Conservation (phyloP, 2,329 filamentous ascomycete genomes). For the Pseudogymnoascus sp. region DNA sequence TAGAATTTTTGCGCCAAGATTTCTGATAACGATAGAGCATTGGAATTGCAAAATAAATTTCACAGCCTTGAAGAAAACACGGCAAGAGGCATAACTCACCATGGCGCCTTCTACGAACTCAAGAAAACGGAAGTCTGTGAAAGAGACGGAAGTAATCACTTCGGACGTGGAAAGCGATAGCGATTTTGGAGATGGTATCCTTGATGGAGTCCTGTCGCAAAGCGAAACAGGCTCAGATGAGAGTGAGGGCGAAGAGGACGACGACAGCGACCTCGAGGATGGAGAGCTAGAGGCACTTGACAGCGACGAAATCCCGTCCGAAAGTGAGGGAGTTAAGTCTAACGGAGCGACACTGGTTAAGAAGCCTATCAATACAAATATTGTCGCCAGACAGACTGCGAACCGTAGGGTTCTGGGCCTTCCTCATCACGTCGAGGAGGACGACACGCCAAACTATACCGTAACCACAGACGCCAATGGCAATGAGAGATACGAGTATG, state of each 20-base stretch:
- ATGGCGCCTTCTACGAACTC: slow-evolving; percentile 25
- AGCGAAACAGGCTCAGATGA: slow-evolving; percentile 52
- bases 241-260: slow-evolving; percentile 37
- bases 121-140: slow-evolving; percentile 57
- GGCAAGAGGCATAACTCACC: slow-evolving; percentile 3
- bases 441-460: slow-evolving; percentile 42
- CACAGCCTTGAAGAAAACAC: slow-evolving; percentile 9
- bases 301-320: slow-evolving; percentile 43
- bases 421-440: slow-evolving; percentile 25
- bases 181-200: slow-evolving; percentile 48
- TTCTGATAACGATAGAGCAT: slow-evolving; percentile 11
- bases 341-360: slow-evolving; percentile 24
- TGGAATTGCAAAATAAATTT: slow-evolving; percentile 13
- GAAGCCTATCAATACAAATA: slow-evolving; percentile 18
- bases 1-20: slow-evolving; percentile 7
- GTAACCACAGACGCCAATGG: slow-evolving; percentile 80
- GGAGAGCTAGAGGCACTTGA: slow-evolving; percentile 37
- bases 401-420: slow-evolving; percentile 6
- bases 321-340: slow-evolving; percentile 28
- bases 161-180: slow-evolving; percentile 50
- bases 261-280: slow-evolving; percentile 38
- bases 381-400: slow-evolving; percentile 23
- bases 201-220: slow-evolving; percentile 51
- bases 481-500: slow-evolving; percentile 81
- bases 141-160: slow-evolving; percentile 42